Evolutionary conservation across 73 alveolate species (phyloP), one percentile per base, ranked within the genome.

Genomic region (Symbiodinium pilosum): DNA sequence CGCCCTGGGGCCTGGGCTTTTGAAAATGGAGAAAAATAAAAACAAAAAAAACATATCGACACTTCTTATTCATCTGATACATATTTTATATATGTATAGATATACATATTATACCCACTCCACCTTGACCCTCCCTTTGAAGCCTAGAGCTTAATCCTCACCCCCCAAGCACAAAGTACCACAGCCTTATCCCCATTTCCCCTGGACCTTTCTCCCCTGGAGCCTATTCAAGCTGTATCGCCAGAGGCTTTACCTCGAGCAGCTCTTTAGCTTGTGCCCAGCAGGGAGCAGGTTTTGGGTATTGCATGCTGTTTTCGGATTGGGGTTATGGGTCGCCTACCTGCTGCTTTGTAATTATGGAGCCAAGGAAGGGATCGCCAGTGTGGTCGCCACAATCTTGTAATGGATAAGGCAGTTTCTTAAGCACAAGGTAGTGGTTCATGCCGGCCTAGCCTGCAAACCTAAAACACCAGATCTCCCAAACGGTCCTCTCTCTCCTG

Each of bases 221-320:
- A 51, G 68, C 68, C 12, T 24, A 16, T 51, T 16, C 68, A n/a
- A n/a, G n/a, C n/a, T n/a, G n/a, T n/a, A n/a, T n/a, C n/a, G n/a
- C 21, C 68, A 16, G 21, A 89, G 96, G 96, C 42, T 89, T 5
- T 89, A 89, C 77, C 96, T 89, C 81, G 88, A 68, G 87, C 96
- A 89, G 64, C 96, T 89, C 96, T 30, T 89, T 38, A 89, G 87
- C 64, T 89, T 89, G 96, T 69, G 96, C 96, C 96, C 75, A n/a
- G n/a, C n/a, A n/a, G n/a, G n/a, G n/a, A n/a, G n/a, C n/a, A n/a
- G n/a, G n/a, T n/a, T n/a, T n/a, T n/a, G n/a, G n/a, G n/a, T 20
- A 30, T 56, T 56, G 28, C 36, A 7, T 56, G 38, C 26, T 30
- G 26, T 51, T 51, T 24, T 16, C 28, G 28, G 68, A 51, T 1